Percentiles rank a stretch among this genome's conserved stretches.
phyloP scores from a whole-genome alignment of 78 protist genomes.

The Dictyostelium brefeldianum region DNA sequence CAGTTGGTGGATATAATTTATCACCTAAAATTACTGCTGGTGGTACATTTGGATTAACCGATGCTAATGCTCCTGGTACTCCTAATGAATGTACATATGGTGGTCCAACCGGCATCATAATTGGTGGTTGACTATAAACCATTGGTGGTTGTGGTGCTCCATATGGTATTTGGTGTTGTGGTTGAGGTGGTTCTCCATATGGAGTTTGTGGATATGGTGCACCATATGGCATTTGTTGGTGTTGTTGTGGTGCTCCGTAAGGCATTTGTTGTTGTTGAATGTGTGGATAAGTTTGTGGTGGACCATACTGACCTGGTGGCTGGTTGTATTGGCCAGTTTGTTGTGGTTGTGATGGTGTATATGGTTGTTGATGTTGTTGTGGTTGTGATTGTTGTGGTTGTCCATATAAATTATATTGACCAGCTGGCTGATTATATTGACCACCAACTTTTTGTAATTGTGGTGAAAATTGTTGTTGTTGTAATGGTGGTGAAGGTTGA shows the following conservation, averaged over 20 bases:
- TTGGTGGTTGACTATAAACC: neutral
- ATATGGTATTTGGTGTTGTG: neutral
- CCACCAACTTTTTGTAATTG: neutral
- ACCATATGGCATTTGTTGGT: neutral
- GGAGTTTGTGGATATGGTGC: neutral
- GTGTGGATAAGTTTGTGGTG: neutral
- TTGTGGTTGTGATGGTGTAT: neutral
- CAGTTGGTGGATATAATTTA: neutral
- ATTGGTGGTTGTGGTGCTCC: neutral
- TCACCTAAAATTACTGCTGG: neutral
- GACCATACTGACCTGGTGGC: neutral
- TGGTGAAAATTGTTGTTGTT: neutral
- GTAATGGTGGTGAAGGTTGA: neutral
- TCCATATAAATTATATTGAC: neutral
- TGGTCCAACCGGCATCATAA: neutral
- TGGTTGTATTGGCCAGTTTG: neutral
- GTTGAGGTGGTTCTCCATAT: neutral
- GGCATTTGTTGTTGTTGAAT: neutral
- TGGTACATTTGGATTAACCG: neutral
- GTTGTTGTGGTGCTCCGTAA: slow-evolving; percentile 4
- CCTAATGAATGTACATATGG: too few relatives aligned
- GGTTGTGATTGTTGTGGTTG: too few relatives aligned
- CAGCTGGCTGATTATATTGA: neutral
- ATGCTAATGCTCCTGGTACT: neutral
- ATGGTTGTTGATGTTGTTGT: neutral